Evolutionary conservation across 164 flowering plant species (phyloP).

Genomic region (Buxus sempervirens): DNA sequence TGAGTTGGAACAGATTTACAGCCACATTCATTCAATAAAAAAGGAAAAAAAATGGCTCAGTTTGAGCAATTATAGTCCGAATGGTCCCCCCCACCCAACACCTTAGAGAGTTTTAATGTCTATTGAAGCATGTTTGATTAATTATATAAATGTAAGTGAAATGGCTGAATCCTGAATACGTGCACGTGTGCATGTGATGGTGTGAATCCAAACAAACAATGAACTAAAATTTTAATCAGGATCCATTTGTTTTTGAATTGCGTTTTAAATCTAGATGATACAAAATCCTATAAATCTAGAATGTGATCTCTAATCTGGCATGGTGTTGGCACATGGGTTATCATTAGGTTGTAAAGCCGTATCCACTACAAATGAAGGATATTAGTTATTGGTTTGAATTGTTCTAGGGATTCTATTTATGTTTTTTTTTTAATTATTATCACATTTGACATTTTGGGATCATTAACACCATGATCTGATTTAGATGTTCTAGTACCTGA

Average conservation of each 20-base stretch:
- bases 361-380: neutral
- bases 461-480: neutral
- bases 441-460: neutral
- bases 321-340: neutral
- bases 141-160: slow-evolving; percentile 14
- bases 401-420: neutral
- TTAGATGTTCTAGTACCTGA: neutral
- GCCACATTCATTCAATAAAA: slow-evolving; percentile 1
- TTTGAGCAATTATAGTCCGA: slow-evolving; percentile 13
- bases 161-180: slow-evolving; percentile 14
- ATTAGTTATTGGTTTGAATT: neutral
- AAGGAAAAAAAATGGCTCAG: slow-evolving; percentile 7
- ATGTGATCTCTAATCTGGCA: neutral
- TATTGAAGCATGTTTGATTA: slow-evolving; percentile 11
- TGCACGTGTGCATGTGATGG: slow-evolving; percentile 36
- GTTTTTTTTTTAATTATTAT: neutral
- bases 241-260: neutral
- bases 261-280: slow-evolving; percentile 1
- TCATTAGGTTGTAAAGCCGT: neutral
- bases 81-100: slow-evolving; percentile 24
- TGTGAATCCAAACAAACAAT: slow-evolving; percentile 29
- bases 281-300: slow-evolving; percentile 10
- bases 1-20: slow-evolving; percentile 3
- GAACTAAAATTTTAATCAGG: neutral
- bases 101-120: slow-evolving; percentile 25